Evolutionary conservation across 345 rosid genomes (phyloP).

Genomic region (Lenwebbia sp.): DNA sequence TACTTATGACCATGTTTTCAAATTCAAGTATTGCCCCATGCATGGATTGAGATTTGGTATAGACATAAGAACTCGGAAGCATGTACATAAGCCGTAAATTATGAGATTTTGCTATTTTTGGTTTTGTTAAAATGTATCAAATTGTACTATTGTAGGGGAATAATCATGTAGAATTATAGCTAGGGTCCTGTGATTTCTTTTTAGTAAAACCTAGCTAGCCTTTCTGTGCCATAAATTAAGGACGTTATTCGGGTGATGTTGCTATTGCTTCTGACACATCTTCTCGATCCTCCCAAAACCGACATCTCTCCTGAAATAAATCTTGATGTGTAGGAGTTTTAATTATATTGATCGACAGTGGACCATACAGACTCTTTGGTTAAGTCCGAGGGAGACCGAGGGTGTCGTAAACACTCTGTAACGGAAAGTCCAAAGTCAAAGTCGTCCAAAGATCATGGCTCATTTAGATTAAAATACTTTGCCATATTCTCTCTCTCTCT

Average conservation of each 20-base stretch:
- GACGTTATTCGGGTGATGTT: not conserved
- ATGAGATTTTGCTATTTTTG: not conserved
- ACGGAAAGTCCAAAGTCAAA: not conserved
- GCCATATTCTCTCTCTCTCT: not conserved
- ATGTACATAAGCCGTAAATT: not conserved
- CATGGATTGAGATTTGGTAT: not conserved
- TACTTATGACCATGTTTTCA: not conserved
- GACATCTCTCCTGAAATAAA: not conserved
- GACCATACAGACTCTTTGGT: not conserved
- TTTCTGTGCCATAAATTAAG: not conserved
- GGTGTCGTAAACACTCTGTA: not conserved
- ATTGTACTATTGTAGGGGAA: not conserved
- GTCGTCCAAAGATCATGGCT: not conserved
- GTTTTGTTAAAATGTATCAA: not conserved
- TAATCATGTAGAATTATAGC: not conserved
- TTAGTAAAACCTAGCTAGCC: not conserved
- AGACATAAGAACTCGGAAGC: not conserved
- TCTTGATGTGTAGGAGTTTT: not conserved
- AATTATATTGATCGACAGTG: not conserved
- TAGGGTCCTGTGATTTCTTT: not conserved
- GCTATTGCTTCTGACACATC: not conserved
- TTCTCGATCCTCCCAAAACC: not conserved
- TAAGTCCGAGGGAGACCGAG: not conserved
- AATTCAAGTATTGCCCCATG: not conserved
- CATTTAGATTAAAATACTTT: not conserved